Base-by-base conservation (phyloP, 352 stramenopile genomes). In the Globisporangium iwayamae region DNA sequence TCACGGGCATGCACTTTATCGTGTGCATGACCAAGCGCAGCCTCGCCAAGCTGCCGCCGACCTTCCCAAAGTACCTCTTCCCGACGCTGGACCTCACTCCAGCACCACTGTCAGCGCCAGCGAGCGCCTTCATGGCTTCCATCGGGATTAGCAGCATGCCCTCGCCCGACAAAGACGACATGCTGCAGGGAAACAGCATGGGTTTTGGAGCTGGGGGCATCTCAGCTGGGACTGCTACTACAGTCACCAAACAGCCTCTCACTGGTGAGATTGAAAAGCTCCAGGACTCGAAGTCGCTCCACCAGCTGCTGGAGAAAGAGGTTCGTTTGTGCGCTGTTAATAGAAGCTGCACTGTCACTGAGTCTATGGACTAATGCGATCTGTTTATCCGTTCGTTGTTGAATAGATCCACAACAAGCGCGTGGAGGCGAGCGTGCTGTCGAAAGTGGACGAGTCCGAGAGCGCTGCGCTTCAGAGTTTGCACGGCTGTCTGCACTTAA, bases 1-100 rank as follows among this genome's bases (percentile, higher is more conserved):
- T 80, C 50, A 75, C 87, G 57, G 78, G 67, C 39, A 93, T 93
- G 84, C 84, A 93, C 69, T 70, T 93, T 18, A 91, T 93, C 54
- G 76, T 91, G 68, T 93, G 84, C 62, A 79, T 84, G 56, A 90
- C 84, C 28, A 90, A 90, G 65, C 81, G 84, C 36, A 81, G 70
- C 48, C 68, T 91, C n/a, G 62, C 65, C 0, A 67, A 66, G 41
- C 68, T 93, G 43, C 81, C 84, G 7, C 34, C 66, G 13, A 66
- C 56, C 3, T 87, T 91, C 46, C 80, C 81, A 13, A 74, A 48
- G 6, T 86, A 89, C 25, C 57, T 91, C 39, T 93, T 93, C 65
- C 81, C 82, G 6, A 79, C 75, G 8, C 60, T 93, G 18, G 65
- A 81, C n/a, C 60, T 88, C 43, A 79, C 68, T 30, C 66, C 76